Evolutionary conservation across 2,329 filamentous ascomycete species (phyloP), one percentile per base, ranked within the genome.

Genomic region (Colletotrichum sp.): DNA sequence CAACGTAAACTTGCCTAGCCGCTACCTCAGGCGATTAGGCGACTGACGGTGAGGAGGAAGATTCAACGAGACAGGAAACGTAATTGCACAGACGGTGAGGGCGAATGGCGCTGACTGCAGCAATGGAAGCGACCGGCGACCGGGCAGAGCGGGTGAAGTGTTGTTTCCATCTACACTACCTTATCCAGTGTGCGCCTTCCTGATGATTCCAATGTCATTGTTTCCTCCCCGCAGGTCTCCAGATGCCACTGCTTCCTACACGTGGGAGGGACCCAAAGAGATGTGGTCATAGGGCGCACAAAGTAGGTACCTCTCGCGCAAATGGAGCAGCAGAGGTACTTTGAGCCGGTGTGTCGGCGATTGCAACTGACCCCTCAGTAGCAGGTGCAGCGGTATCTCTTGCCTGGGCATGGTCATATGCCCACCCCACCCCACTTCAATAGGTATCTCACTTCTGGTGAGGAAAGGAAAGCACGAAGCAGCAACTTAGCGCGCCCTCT

Each of bases 211-310:
- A 59, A 28, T 28, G 27, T 48, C 25, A 32, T 63, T 75, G 70
- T 73, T 73, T 65, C 44, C 34, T 55, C 63, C 68, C 55, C 69
- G 55, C 44, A 52, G 44, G 44, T 22, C 44, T 52, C 66, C 73
- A 65, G 71, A 34, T 76, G 59, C 70, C 64, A 75, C 64, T 75
- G 32, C 72, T 66, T 76, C 27, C 64, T n/a, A 55, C 74, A 74
- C 74, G 74, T 74, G 74, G 70, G 64, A 76, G 59, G 44, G 55
- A 32, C 32, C 8, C 39, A 22, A 52, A 36, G n/a, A 32, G 55
- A 11, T 22, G 11, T 39, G 25, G 60, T 28, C 22, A 52, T 52
- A 52, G 44, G 44, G 44, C 2, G n/a, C 44, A 52, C 44, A 22
- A 72, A 64, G 74, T 76, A 72, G 59, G 74, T 76, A 57, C 2